Base-by-base conservation (phyloP, 148 eudicot species). In the Vaccinium myrtillus region DNA sequence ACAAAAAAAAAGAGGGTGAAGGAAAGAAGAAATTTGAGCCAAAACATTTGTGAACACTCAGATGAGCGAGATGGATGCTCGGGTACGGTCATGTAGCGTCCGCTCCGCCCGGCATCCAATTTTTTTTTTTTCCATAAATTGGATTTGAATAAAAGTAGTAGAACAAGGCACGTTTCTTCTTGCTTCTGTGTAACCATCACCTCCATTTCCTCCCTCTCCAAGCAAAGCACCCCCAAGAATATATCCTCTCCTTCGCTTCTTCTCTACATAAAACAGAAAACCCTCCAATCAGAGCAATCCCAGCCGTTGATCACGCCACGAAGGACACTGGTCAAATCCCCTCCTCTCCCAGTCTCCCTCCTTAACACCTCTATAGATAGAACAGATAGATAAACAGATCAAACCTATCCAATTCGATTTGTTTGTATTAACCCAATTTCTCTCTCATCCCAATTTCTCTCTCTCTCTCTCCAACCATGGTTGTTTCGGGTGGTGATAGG, bases 401-500 rank as follows among this genome's bases (percentile, higher is more conserved):
- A 65, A 13, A 65, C 71, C 3, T 6, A 58, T 8, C 25, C 67
- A 61, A 21, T 19, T 61, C 3, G 25, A 61, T 61, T 43, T 36
- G 39, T 59, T 59, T 19, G 65, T 5, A 5, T 59, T 21, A 19
- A 59, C 13, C 27, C 30, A n/a, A 4, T 63, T 23, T 1, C 27
- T 70, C 75, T 27, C 74, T 25, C 36, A 19, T 23, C 32, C 27
- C 23, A 65, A 65, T 23, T 27, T 0, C 36, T 10, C 73, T 25
- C 30, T 63, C 30, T 65, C 71, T 67, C 74, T 30, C 39, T 69
- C 16, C 2, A 10, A 8, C 74, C 0, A 69, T 69, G 74, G 74
- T 69, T 30, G 81, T 83, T 58, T 74, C 81, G 15, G 75, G 59
- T 4, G 78, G 50, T 18, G 93, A 91, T 13, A 81, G 89, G 30